These are phyloP conservation scores for Lophiostoma macrostomum DNA, from an alignment of 495 filamentous ascomycete genomes.

Conservation along the genomic window DNA sequence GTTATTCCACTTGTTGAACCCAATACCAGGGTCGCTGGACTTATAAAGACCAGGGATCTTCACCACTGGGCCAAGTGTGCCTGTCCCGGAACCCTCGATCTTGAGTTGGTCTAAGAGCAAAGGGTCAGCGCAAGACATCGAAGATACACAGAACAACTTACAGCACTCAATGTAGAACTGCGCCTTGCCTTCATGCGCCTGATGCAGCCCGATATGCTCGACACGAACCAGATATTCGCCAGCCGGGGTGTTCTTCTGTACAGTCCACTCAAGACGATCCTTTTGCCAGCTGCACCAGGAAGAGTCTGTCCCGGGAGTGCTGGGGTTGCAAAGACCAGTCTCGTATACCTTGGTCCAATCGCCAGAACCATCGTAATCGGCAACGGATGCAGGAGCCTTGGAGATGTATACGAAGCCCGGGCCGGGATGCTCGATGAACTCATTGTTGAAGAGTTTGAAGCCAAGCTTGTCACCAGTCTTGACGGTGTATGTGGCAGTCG, in stretches of 20 bases:
- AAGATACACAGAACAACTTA: neutral
- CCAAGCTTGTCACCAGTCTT: constrained; percentile 33
- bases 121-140: constrained; percentile 22
- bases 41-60: constrained; percentile 28
- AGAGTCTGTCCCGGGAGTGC: constrained; percentile 9
- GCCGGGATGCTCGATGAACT: constrained; percentile 33
- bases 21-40: constrained; percentile 24
- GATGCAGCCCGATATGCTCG: constrained; percentile 30
- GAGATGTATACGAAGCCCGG: constrained; percentile 31
- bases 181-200: constrained; percentile 19
- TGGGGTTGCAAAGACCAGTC: constrained; percentile 18
- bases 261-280: constrained; percentile 26
- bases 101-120: constrained; percentile 30
- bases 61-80: constrained; percentile 4
- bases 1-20: constrained; percentile 29
- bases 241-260: constrained; percentile 22
- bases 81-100: constrained; percentile 16
- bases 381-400: constrained; percentile 28
- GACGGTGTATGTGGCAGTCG: constrained; percentile 23
- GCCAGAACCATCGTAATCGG: constrained; percentile 30
- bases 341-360: constrained; percentile 34
- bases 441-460: constrained; percentile 33
- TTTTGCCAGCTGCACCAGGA: constrained; percentile 32
- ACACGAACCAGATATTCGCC: constrained; percentile 32
- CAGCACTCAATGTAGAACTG: constrained; percentile 10